These are phyloP conservation scores for Balakata baccata DNA, from an alignment of 345 rosid species.

Conservation along the genomic window DNA sequence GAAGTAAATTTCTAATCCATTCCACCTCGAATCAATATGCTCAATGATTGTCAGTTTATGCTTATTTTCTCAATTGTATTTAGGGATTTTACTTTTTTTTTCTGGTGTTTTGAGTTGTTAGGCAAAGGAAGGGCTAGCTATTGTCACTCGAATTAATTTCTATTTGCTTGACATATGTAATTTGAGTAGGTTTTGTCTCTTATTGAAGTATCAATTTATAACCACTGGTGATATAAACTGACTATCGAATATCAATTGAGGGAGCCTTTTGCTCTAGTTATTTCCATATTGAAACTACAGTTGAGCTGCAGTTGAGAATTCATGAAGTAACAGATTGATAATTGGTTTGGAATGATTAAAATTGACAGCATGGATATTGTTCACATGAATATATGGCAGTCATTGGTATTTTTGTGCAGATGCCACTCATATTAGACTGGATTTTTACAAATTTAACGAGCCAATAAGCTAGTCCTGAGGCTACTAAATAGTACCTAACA, in stretches of 20 bases:
- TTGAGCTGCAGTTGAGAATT: background rate
- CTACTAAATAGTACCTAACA: constrained; percentile 49
- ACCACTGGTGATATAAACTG: background rate
- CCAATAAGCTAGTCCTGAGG: constrained; percentile 49
- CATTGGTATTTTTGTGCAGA: too few species aligned
- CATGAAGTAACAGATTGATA: background rate
- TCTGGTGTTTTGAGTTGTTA: background rate
- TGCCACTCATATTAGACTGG: too few species aligned
- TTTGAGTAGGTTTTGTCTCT: background rate
- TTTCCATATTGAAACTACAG: background rate
- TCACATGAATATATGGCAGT: too few species aligned
- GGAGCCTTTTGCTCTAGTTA: background rate
- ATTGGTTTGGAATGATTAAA: too few species aligned
- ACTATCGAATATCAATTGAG: background rate
- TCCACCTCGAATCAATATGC: too few species aligned
- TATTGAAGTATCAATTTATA: background rate
- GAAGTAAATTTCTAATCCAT: too few species aligned
- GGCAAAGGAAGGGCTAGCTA: background rate
- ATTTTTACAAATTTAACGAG: constrained; percentile 54
- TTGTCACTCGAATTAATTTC: background rate
- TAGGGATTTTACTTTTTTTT: background rate
- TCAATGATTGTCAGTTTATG: too few species aligned
- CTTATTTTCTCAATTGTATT: background rate
- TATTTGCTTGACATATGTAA: background rate
- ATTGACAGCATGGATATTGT: background rate